Evolutionary conservation across 2,329 filamentous ascomycete species (phyloP).

Genomic region (Septoria linicola): DNA sequence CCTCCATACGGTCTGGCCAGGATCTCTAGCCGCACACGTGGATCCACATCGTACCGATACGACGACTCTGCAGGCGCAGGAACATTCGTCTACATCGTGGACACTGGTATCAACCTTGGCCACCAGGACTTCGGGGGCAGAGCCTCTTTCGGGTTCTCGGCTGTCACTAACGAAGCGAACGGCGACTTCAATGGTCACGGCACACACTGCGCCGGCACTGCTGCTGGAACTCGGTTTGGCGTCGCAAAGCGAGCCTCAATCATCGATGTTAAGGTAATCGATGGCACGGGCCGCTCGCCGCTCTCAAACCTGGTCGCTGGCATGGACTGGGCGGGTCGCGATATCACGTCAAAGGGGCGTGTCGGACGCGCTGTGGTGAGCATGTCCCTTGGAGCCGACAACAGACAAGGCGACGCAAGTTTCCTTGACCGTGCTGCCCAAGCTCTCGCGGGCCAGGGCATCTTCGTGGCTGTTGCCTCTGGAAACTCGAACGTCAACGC

Average conservation of each 20-base stretch:
- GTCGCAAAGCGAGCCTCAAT: conserved; percentile 50
- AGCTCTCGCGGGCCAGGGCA: conserved; percentile 25
- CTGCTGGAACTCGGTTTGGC: conserved; percentile 60
- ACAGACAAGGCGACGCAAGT: not conserved
- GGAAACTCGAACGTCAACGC: conserved; percentile 39
- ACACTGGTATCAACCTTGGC: conserved; percentile 26
- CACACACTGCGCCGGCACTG: conserved; percentile 61
- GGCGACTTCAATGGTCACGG: conserved; percentile 60
- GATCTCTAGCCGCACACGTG: conserved; percentile 39
- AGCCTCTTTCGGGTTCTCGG: conserved; percentile 6
- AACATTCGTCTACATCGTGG: conserved; percentile 29
- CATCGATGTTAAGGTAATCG: conserved; percentile 53
- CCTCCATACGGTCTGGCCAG: conserved; percentile 41
- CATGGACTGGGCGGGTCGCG: conserved; percentile 1
- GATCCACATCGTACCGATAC: conserved; percentile 40
- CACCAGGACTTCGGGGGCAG: conserved; percentile 33
- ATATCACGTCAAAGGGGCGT: not conserved
- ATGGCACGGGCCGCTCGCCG: conserved; percentile 21
- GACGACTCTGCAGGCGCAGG: conserved; percentile 39
- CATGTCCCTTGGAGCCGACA: not conserved
- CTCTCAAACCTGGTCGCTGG: not conserved
- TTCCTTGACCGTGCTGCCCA: too few relatives aligned
- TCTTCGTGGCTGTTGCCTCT: conserved; percentile 42
- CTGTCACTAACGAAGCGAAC: conserved; percentile 23
- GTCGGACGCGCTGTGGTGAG: not conserved